phyloP scores from a whole-genome alignment of 768 basidiomycete genomes.

The Lactarius akahatsu region DNA sequence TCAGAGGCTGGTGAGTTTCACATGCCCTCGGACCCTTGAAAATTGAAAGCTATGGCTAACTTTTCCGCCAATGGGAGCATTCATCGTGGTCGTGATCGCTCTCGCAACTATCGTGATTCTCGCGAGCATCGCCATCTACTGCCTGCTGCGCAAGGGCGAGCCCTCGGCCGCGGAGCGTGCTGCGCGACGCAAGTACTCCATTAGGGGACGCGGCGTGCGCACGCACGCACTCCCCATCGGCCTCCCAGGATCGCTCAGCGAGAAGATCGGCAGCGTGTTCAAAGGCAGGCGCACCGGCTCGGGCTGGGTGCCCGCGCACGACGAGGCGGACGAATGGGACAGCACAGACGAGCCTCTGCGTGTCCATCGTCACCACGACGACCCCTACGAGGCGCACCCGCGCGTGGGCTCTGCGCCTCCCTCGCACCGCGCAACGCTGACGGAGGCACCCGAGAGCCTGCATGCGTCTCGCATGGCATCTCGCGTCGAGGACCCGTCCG shows the following conservation, averaged over 20 bases:
- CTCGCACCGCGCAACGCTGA: constrained; percentile 7
- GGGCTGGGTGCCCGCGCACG: constrained; percentile 27
- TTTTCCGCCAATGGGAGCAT: constrained; percentile 32
- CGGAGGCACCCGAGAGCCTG: neutral
- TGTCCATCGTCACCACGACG: neutral
- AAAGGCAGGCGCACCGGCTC: constrained; percentile 20
- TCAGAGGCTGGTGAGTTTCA: constrained; percentile 25
- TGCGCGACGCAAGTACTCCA: constrained; percentile 31
- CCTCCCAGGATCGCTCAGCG: constrained; percentile 24
- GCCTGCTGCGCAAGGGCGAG: constrained; percentile 53
- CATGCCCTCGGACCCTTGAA: neutral
- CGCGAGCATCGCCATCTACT: constrained; percentile 53
- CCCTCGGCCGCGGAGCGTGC: constrained; percentile 43
- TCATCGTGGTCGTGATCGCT: constrained; percentile 58
- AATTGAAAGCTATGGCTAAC: neutral
- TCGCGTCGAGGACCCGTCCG: constrained; percentile 10
- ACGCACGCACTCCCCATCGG: constrained; percentile 28
- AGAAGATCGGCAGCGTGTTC: constrained; percentile 28
- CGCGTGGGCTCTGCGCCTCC: constrained; percentile 6
- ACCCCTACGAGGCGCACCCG: neutral
- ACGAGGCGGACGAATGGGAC: constrained; percentile 23
- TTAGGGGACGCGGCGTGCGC: constrained; percentile 17
- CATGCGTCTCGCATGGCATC: constrained; percentile 17
- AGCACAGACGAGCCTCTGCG: constrained; percentile 24
- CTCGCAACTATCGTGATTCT: constrained; percentile 54